These are phyloP conservation scores for Breynia disticha DNA, from an alignment of 441 rosid genomes.

Conservation along the genomic window DNA sequence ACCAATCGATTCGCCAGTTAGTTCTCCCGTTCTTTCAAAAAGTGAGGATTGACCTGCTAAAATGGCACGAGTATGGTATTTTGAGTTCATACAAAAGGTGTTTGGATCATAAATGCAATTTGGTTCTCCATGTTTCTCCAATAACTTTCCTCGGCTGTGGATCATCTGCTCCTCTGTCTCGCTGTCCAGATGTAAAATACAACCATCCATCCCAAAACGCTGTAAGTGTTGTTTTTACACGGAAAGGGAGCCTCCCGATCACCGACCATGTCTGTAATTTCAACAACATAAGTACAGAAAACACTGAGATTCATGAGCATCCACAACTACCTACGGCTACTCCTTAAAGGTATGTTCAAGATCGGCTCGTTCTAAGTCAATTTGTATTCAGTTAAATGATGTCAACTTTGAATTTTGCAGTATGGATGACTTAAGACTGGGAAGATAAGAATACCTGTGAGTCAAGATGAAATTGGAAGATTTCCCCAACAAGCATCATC, in stretches of 20 bases:
- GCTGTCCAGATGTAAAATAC: conserved; percentile 92
- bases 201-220: conserved; percentile 77
- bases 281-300: neutral
- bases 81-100: too few species aligned
- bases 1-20: too few species aligned
- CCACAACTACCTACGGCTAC: too few species aligned
- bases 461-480: conserved; percentile 67
- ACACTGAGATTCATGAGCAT: neutral
- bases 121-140: conserved; percentile 90
- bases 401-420: too few species aligned
- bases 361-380: too few species aligned
- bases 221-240: conserved; percentile 82
- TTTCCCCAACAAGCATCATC: conserved; percentile 82
- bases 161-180: conserved; percentile 80
- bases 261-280: conserved; percentile 77
- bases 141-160: conserved; percentile 75
- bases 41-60: too few species aligned
- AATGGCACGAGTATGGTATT: too few species aligned
- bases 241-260: conserved; percentile 75
- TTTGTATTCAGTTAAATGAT: too few species aligned
- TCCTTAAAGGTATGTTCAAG: too few species aligned
- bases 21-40: too few species aligned
- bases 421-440: too few species aligned
- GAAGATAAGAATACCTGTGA: conserved; percentile 40
- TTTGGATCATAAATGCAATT: conserved; percentile 19